phyloP scores from a whole-genome alignment of 257 asterid species.

The Gentiana dahurica region DNA sequence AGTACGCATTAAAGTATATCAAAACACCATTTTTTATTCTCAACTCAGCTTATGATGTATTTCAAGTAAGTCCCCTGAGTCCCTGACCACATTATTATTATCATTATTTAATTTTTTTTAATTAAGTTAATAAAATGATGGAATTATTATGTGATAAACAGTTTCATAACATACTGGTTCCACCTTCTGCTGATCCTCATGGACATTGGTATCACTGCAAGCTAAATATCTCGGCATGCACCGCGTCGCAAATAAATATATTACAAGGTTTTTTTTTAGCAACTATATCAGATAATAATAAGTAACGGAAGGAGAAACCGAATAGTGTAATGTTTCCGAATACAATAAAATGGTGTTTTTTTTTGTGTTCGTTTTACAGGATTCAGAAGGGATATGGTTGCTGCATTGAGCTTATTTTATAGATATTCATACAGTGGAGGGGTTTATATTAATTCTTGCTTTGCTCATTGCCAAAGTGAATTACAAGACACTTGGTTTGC shows the following conservation, averaged over 20 bases:
- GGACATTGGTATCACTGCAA: conserved; percentile 91
- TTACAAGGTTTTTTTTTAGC: conserved; percentile 50
- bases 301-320: no score
- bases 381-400: conserved; percentile 72
- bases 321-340: no score
- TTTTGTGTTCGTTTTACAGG: conserved; percentile 25
- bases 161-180: conserved; percentile 80
- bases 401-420: conserved; percentile 36
- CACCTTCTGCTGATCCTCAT: conserved; percentile 80
- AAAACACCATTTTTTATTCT: conserved; percentile 73
- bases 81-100: no score
- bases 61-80: conserved; percentile 51
- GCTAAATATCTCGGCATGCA: conserved; percentile 48
- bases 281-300: no score
- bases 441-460: conserved; percentile 84
- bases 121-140: conserved; percentile 3
- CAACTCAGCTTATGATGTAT: conserved; percentile 87
- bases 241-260: conserved; percentile 39
- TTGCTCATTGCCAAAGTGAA: conserved; percentile 93
- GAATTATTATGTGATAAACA: conserved; percentile 17
- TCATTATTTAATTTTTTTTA: no score
- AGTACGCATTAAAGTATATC: conserved; percentile 57
- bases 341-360: no score
- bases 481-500: conserved; percentile 80
- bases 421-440: conserved; percentile 67